Conservation (phyloP, 352 stramenopile species). For the Globisporangium acanthophoron region DNA sequence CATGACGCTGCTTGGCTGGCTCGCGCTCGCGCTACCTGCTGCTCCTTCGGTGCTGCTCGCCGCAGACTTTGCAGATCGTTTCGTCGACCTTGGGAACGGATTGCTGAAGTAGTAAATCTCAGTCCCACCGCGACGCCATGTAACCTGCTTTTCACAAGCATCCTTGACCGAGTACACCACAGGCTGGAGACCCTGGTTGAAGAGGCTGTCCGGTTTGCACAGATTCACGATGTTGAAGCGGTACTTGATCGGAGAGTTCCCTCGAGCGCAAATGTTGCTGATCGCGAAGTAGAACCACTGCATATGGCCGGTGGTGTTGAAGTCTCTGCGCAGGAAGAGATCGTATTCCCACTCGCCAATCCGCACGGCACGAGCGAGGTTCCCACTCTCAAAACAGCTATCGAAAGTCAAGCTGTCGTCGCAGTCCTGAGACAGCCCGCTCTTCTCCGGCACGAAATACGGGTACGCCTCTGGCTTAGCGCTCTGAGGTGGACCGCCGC, state of each 20-base stretch:
- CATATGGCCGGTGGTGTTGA: constrained; percentile 78
- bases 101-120: constrained; percentile 89
- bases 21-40: not conserved
- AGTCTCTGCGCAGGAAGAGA: constrained; percentile 80
- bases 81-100: constrained; percentile 29
- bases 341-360: constrained; percentile 88
- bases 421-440: constrained; percentile 14
- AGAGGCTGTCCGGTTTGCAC: constrained; percentile 90
- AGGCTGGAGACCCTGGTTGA: constrained; percentile 88
- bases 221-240: constrained; percentile 93
- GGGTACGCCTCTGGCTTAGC: constrained; percentile 6
- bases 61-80: not conserved
- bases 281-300: constrained; percentile 96
- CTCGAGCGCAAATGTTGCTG: constrained; percentile 45
- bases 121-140: constrained; percentile 70
- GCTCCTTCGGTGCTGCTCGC: constrained; percentile 1
- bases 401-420: constrained; percentile 80
- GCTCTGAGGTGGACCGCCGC: constrained; percentile 5
- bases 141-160: constrained; percentile 35
- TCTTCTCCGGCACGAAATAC: constrained; percentile 34
- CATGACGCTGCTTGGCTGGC: not conserved
- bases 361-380: constrained; percentile 81
- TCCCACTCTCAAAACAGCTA: constrained; percentile 91
- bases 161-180: constrained; percentile 85
- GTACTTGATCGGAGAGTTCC: constrained; percentile 26